These are phyloP conservation scores for Agrocybe chaxingu DNA, from an alignment of 768 basidiomycete genomes.

Conservation along the genomic window DNA sequence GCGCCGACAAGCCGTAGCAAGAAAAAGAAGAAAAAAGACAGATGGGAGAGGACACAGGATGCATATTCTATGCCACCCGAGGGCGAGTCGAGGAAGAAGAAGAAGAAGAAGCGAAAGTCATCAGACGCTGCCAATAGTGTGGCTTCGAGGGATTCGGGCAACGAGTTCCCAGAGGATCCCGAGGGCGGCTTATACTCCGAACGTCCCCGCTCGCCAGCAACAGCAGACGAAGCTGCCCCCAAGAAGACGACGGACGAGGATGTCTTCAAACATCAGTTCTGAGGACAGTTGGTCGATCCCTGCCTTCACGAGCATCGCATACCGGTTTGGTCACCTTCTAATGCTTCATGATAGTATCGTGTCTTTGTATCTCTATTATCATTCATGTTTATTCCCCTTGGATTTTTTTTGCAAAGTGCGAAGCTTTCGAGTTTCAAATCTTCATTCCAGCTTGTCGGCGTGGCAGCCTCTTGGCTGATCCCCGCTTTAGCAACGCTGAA, in stretches of 20 bases:
- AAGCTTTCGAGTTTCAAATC: too few species aligned
- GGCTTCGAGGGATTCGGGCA: slow-evolving; percentile 33
- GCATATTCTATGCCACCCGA: slow-evolving; percentile 56
- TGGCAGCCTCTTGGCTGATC: too few species aligned
- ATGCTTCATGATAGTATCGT: slow-evolving; percentile 1
- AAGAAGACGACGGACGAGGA: slow-evolving; percentile 36
- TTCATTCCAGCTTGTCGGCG: too few species aligned
- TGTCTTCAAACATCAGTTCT: slow-evolving; percentile 58
- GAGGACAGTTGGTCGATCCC: background rate
- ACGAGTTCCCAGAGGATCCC: slow-evolving; percentile 69
- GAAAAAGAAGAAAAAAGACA: slow-evolving; percentile 82
- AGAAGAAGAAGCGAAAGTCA: slow-evolving; percentile 59
- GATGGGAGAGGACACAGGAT: slow-evolving; percentile 86
- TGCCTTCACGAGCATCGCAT: background rate
- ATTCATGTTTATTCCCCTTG: slow-evolving; percentile 3
- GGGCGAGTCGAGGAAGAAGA: slow-evolving; percentile 42
- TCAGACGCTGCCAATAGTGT: slow-evolving; percentile 34
- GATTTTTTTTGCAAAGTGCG: background rate
- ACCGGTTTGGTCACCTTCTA: background rate
- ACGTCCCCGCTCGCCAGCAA: slow-evolving; percentile 12
- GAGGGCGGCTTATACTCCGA: slow-evolving; percentile 64
- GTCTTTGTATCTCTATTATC: slow-evolving; percentile 12
- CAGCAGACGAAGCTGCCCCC: slow-evolving; percentile 10
- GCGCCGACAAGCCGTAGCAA: slow-evolving; percentile 40
- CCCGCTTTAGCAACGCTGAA: too few species aligned